Evolutionary conservation across 129 eudicot species (phyloP), one percentile per base, ranked within the genome.

Genomic region (Artemisia argyi): DNA sequence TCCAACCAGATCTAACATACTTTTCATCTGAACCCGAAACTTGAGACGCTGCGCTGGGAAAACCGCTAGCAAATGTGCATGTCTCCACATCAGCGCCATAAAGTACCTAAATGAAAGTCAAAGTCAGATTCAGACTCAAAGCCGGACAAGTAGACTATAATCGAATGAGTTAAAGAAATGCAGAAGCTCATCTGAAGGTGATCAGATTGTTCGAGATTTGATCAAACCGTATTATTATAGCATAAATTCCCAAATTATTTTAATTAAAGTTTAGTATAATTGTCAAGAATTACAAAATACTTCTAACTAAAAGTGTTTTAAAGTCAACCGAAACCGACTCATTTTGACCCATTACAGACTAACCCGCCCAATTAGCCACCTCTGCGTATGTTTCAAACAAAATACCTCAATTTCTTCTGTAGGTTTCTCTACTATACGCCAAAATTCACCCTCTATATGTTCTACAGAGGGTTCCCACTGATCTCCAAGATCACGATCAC

Each of bases 31-130:
- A 66, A 67, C 74, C 78, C 72, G 39, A 63, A 82, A 73, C 83
- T 81, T 86, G 80, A 63, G 69, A 57, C 11, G 76, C 44, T 62
- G 22, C 14, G 28, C 78, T 86, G 10, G 93, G 97, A 65, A 94
- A 94, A 26, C 98, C 98, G 55, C 98, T 94, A 71, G 96, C 97
- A 47, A 94, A 88, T 15, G 76, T 80, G 42, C 93, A 87, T n/a
- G 93, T 90, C 81, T 94, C 98, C 84, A 94, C n/a, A 73, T 94
- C 98, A 59, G 97, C 97, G 7, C 98, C 98, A 73, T 94, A 94
- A 75, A 94, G 97, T 73, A 94, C 98, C 98, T 94, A 66, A 49
- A 22, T 57, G n/a, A 57, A 65, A 61, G 60, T 61, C 10, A 39
- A 39, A 3, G 26, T 46, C 15, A 59, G 15, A 47, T 5, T 28